Evolutionary conservation across 257 asterid genomes (phyloP), one percentile per base, ranked within the genome.

Genomic region (Nicotiana otophora): DNA sequence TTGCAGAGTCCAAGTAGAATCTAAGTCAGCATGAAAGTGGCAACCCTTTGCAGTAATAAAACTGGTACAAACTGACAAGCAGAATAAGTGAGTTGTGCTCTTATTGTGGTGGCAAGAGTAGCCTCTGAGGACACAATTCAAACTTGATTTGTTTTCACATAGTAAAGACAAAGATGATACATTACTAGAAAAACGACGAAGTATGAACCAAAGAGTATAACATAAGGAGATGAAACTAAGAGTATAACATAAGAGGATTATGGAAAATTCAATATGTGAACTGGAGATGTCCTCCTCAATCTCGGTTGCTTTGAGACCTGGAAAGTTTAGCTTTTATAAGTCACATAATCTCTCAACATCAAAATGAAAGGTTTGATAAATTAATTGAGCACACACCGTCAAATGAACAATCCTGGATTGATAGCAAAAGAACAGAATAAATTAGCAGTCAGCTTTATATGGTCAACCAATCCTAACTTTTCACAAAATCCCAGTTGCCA

Each of bases 361-460:
- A 65, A 30, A 31, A 65, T 19, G 20, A 31, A 12, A 6, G 17
- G 42, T 65, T 26, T 30, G n/a, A 16, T 2, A 63, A 66, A 66
- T 23, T 3, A 33, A 33, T 16, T 33, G 51, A 33, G 26, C 46
- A 17, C 34, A 33, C 10, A 39, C 10, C 82, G 92, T 87, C 19
- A 93, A 97, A 81, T 93, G 84, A 80, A 92, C 93, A 0, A 94
- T 92, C 67, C 91, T 90, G 53, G 91, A 88, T 64, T 86, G 26
- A 33, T 33, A 31, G 19, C 28, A 67, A 15, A 9, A 7, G 53
- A 67, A 67, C 1, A 67, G 6, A 9, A 42, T 42, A 42, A 42
- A 42, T 42, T 42, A 42, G 51, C 51, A 42, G 51, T 42, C 51
- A 42, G 12, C 51, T 42, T 9, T 42, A 9, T 8, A 42, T 42